phyloP scores from a whole-genome alignment of 331 rosid genomes.

The Quercus tomentella region DNA sequence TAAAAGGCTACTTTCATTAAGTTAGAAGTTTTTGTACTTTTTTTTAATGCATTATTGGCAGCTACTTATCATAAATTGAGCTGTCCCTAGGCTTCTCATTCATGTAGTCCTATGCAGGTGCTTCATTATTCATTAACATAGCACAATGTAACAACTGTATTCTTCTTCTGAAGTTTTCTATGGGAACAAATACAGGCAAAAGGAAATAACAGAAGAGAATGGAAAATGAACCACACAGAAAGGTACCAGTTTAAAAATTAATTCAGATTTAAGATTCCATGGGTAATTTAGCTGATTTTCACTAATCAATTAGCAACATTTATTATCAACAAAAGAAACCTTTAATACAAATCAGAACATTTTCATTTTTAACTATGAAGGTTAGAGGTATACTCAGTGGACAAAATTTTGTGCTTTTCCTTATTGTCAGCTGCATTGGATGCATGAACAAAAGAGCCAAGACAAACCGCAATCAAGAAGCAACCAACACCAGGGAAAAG shows the following conservation, averaged over 20 bases:
- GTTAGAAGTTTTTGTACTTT: background rate
- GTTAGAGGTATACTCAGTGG: conserved; percentile 40
- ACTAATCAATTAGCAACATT: background rate
- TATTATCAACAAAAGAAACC: background rate
- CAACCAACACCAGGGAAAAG: conserved; percentile 92
- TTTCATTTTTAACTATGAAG: background rate
- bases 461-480: conserved; percentile 85
- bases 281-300: background rate
- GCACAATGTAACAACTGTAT: background rate
- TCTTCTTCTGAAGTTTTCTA: background rate
- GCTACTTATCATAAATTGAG: background rate
- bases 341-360: background rate
- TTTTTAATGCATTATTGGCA: background rate
- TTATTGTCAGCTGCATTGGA: conserved; percentile 80
- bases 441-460: conserved; percentile 83
- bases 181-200: background rate
- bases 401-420: conserved; percentile 44
- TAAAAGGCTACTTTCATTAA: background rate
- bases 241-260: no score
- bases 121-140: background rate
- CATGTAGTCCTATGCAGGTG: background rate
- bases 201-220: background rate
- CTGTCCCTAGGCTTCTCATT: background rate
- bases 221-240: no score
- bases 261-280: no score